Base-by-base conservation (phyloP, 1,284 basidiomycete genomes). In the Termitomyces sp. region DNA sequence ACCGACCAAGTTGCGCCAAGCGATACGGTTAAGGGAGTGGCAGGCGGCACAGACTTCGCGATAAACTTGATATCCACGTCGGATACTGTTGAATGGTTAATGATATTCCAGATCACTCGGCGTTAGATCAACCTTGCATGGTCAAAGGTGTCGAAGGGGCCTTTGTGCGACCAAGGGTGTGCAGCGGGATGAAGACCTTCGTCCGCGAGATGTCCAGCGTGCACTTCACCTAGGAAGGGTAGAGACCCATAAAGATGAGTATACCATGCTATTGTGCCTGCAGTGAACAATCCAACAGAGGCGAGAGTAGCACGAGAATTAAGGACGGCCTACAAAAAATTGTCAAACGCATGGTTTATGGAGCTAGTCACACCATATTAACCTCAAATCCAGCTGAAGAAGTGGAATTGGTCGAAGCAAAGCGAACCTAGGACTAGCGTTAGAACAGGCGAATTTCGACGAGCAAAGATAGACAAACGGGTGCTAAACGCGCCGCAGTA, bases 1-100 rank as follows among this genome's bases (percentile, higher is more conserved):
- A 69, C 94, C 97, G 64, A 99, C 97, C 58, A 99, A 80, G 79
- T 99, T 99, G 70, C 97, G 92, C 97, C 97, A 99, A 59, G 97
- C 97, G 70, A 99, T 95, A 66, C 97, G 94, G 79, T 99, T 93
- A 58, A 99, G 87, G 46, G 97, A 99, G 75, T 99, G 97, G 76
- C 97, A 99, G 15, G 97, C 92, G 5, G 96, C 91, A 73, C 97
- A 99, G 57, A 99, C 97, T 77, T 99, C 96, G 58, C 94, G 92
- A 81, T 99, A 99, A 50, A 99, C 97, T 74, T 94, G 90, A 81
- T 97, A 99, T 30, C 97, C 97, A 69, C 97, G 88, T 68, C 97
- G 93, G 70, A 99, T 98, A 69, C 93, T 95, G 54, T 30, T 60
- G 43, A 36, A 49, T 28, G 33, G 33, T 58, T n/a, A 58, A 44